Evolutionary conservation across 768 basidiomycete genomes (phyloP), one percentile per base, ranked within the genome.

Genomic region (Pisolithus microcarpus): DNA sequence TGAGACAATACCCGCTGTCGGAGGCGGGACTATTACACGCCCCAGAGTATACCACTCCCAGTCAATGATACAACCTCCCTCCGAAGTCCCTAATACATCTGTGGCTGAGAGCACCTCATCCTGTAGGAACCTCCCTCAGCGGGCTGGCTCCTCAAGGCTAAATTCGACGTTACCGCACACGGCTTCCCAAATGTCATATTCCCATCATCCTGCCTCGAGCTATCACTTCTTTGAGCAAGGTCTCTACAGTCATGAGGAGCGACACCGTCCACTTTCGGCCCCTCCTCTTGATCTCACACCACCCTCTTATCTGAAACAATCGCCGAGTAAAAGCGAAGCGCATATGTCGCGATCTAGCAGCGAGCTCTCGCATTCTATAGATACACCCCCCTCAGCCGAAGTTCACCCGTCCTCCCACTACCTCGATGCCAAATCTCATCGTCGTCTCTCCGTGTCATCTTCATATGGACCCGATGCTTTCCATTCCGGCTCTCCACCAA

Each of bases 1-100:
- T 66, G 91, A 95, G 64, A 85, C 87, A 1, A 81, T 93, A 34
- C 91, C 93, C 11, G 93, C 94, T 3, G 86, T 96, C 4, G 93
- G 94, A 16, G 92, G 92, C 13, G 93, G 93, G 0, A 84, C 79
- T 0, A 80, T 96, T 57, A 86, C 85, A 9, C 81, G 91, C 13
- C 94, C 94, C 1, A 75, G 92, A 5, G 78, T 94, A 30, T 82
- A 81, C 56, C 94, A 94, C 64, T 82, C 90, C 0, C 91, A 94
- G 60, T 88, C 87, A 0, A 79, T 80, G 61, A 83, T 87, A 26
- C 77, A 82, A 52, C 63, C 77, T 23, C 68, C 79, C 4, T 28
- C 56, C 2, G 58, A 61, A 31, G 57, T 60, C n/a, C 56, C 58
- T 38, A 57, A 49, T 19, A 9, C 51, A 24, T 45, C 50, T 5